Base-by-base conservation (phyloP, 495 filamentous ascomycete species). In the Letharia lupina region DNA sequence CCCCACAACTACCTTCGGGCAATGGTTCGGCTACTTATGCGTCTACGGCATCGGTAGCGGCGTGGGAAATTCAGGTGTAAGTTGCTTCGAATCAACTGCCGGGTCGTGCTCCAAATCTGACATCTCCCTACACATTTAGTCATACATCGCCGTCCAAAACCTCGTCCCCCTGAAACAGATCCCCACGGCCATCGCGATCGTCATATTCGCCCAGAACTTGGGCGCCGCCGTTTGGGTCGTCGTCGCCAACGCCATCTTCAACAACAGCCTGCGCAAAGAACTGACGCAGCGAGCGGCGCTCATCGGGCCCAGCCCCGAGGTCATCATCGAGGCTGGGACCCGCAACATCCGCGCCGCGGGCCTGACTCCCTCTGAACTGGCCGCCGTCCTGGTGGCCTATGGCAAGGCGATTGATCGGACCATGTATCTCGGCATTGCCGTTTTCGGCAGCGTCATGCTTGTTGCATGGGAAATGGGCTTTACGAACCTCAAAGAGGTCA, bases 191-290 rank as follows among this genome's bases (percentile, higher is more conserved):
- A 82, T 81, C 67, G 74, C 83, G 8, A 72, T 84, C 59, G 77
- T 86, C 31, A 73, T 86, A 33, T 89, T 88, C 72, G 69, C 76
- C 58, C 85, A 88, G 70, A 85, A 81, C 2, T 75, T 91, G 10
- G 86, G 85, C 48, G 86, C 84, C 31, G 82, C 87, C 0, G 73
- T 90, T 11, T 89, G 87, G 70, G 80, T 91, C 37, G 80, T 81
- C 8, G 81, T 90, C 40, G 86, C 77, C 33, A 82, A 91, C 69
- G 87, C 84, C 65, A 80, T 91, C 64, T 88, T 93, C 69, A 77
- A 79, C 50, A 88, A 88, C 73, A 78, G 79, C 54, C 80, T 91
- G 11, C 70, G 84, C 23, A 71, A 75, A 37, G 77, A 83, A 35
- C 75, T 91, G 8, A 71, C 70, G 0, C 67, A 72, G 44, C 73